These are phyloP conservation scores for Fallopia convolvulus DNA, from an alignment of 148 eudicot species.

Conservation along the genomic window DNA sequence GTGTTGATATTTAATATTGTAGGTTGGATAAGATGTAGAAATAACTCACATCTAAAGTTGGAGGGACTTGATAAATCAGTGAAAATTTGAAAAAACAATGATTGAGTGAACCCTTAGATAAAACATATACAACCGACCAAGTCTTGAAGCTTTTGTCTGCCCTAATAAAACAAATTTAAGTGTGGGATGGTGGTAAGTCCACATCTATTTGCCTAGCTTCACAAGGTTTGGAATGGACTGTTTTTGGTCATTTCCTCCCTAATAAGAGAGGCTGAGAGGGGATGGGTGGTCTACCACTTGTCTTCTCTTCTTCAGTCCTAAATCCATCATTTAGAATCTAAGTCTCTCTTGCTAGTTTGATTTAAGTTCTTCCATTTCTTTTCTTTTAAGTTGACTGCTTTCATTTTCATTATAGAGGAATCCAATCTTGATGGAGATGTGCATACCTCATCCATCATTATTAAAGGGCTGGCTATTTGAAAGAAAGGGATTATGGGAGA, in stretches of 20 bases:
- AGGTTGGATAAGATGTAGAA: neutral
- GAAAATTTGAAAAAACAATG: neutral
- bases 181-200: neutral
- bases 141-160: neutral
- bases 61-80: neutral
- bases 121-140: neutral
- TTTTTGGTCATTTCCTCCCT: neutral
- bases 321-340: neutral
- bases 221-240: neutral
- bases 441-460: neutral
- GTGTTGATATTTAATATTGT: neutral
- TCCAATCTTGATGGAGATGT: neutral
- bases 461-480: neutral
- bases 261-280: neutral
- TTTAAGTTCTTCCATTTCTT: neutral
- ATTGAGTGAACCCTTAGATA: neutral
- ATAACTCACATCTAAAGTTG: neutral
- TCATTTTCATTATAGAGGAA: neutral
- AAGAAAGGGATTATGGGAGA: neutral
- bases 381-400: neutral
- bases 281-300: conserved; percentile 5
- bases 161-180: neutral
- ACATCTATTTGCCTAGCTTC: neutral
- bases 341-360: neutral
- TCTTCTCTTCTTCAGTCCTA: neutral